phyloP scores from a whole-genome alignment of 352 stramenopile genomes.

The Phytophthora ramorum region DNA sequence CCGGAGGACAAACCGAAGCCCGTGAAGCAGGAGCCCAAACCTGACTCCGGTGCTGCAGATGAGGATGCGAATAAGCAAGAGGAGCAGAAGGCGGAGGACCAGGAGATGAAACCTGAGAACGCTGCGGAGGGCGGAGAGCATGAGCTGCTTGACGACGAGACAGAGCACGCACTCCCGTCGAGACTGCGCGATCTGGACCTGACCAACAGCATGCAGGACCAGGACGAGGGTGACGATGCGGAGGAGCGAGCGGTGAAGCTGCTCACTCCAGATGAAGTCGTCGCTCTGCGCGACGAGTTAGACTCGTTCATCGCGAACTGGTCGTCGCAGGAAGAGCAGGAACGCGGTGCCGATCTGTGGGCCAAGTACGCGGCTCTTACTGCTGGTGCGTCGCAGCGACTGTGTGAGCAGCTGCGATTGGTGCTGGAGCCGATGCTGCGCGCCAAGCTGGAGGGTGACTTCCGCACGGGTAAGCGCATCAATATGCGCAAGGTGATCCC shows the following conservation, averaged over 20 bases:
- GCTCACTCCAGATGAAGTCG: conserved; percentile 71
- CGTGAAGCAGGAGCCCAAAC: conserved; percentile 37
- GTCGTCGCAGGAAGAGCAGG: conserved; percentile 51
- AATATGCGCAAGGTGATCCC: conserved; percentile 99
- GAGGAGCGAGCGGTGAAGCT: conserved; percentile 45
- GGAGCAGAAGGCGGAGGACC: conserved; percentile 27
- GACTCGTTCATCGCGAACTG: conserved; percentile 81
- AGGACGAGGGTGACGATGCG: conserved; percentile 46
- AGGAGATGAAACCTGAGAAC: conserved; percentile 38
- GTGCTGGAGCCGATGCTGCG: conserved; percentile 98
- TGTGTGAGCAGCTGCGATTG: conserved; percentile 99
- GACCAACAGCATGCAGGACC: conserved; percentile 35
- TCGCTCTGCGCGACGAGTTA: conserved; percentile 75
- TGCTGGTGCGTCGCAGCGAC: conserved; percentile 89
- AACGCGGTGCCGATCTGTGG: conserved; percentile 88
- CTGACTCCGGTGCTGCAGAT: conserved; percentile 18
- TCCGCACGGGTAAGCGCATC: conserved; percentile 99
- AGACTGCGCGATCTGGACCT: conserved; percentile 49
- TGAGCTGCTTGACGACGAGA: conserved; percentile 47
- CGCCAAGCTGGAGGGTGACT: conserved; percentile 98
- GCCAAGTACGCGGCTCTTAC: conserved; percentile 94
- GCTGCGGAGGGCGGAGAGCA: conserved; percentile 28
- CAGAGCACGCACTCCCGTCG: conserved; percentile 34
- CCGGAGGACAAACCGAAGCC: conserved; percentile 42
- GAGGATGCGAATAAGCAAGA: conserved; percentile 34